Conservation (phyloP, 1,284 basidiomycete genomes). For the Sporisorium scitamineum region DNA sequence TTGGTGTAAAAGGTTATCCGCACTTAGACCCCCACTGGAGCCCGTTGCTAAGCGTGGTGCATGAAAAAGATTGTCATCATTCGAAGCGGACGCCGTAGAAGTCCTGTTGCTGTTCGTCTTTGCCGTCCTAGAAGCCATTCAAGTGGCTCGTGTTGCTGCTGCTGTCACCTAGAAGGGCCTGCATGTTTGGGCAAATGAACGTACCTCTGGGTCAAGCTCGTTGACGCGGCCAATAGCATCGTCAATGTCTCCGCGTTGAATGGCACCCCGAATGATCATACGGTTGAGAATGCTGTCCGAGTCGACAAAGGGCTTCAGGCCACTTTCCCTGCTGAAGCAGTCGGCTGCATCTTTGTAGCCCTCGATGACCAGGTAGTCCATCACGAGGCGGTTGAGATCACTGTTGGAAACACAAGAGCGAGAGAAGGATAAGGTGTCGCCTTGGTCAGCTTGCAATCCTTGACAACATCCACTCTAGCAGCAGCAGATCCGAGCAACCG, state of each 20-base stretch:
- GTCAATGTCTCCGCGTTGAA: constrained; percentile 93
- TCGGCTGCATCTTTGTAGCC: constrained; percentile 96
- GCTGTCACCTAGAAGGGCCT: background rate
- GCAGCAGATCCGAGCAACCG: constrained; percentile 4
- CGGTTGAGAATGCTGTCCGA: constrained; percentile 91
- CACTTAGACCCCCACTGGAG: constrained; percentile 57
- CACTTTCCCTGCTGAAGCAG: constrained; percentile 89
- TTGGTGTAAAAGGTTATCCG: constrained; percentile 54
- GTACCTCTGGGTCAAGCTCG: constrained; percentile 95
- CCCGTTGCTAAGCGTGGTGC: constrained; percentile 91
- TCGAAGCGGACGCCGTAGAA: constrained; percentile 1
- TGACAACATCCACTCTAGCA: background rate
- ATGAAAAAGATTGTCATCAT: constrained; percentile 79
- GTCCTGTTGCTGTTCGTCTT: background rate
- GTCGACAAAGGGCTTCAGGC: constrained; percentile 79
- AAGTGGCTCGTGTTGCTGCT: constrained; percentile 1
- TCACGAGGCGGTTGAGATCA: constrained; percentile 93
- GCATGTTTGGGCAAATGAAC: constrained; percentile 63
- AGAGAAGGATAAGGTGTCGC: constrained; percentile 3
- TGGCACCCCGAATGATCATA: constrained; percentile 91
- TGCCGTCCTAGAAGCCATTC: background rate
- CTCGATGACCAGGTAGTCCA: constrained; percentile 98
- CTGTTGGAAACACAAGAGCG: constrained; percentile 70
- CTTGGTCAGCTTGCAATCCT: constrained; percentile 1
- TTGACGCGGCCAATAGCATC: constrained; percentile 93